phyloP scores from a whole-genome alignment of 1,139 yeast species.

The Debaryomyces sp. region DNA sequence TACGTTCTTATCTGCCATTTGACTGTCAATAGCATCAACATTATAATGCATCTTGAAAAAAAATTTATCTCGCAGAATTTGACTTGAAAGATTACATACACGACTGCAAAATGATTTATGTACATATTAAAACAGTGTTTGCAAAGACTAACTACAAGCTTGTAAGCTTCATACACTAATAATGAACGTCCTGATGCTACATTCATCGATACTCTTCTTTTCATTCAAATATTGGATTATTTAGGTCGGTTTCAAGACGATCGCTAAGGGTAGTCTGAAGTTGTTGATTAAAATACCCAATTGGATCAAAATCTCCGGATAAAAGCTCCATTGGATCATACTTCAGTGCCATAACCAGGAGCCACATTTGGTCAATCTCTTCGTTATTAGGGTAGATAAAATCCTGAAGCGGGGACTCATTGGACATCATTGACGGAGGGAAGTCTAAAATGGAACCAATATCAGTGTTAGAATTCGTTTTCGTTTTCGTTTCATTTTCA shows the following conservation, averaged over 20 bases:
- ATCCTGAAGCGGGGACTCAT: slow-evolving; percentile 1
- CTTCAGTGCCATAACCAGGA: slow-evolving; percentile 30
- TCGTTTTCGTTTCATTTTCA: background rate
- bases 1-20: background rate
- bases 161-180: background rate
- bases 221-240: background rate
- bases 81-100: background rate
- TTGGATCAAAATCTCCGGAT: background rate
- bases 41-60: slow-evolving; percentile 1
- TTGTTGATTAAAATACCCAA: background rate
- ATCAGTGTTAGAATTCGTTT: background rate
- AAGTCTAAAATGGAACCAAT: slow-evolving; percentile 13
- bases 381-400: slow-evolving; percentile 16
- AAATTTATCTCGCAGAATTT: slow-evolving; percentile 1
- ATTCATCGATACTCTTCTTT: background rate
- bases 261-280: background rate
- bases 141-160: too few species aligned
- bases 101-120: background rate
- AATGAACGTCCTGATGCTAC: background rate
- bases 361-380: slow-evolving; percentile 34
- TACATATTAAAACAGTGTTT: background rate
- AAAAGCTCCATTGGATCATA: slow-evolving; percentile 15
- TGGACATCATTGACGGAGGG: background rate
- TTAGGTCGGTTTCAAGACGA: background rate
- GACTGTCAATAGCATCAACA: background rate